Evolutionary conservation across 139 green algal species (phyloP).

Genomic region (Ostreobium quekettii): DNA sequence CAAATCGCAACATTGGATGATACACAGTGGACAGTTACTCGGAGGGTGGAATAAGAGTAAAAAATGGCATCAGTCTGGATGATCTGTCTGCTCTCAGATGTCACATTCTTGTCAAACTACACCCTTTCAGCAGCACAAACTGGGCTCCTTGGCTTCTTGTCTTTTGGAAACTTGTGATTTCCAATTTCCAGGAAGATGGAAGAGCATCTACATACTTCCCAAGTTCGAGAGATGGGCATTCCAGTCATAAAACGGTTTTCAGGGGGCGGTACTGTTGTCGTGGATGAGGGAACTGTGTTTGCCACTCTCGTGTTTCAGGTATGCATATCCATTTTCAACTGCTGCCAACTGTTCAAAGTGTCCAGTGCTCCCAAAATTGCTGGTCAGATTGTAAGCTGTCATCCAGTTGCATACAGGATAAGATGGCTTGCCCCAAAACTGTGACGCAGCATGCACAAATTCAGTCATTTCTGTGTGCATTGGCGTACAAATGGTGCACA

Average conservation of each 20-base stretch:
- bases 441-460: background rate
- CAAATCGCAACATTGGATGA: too few relatives aligned
- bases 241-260: slow-evolving; percentile 81
- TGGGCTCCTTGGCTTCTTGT: background rate
- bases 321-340: background rate
- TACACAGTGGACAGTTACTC: too few relatives aligned
- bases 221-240: slow-evolving; percentile 36
- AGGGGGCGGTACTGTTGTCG: slow-evolving; percentile 92
- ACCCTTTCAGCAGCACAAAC: too few relatives aligned
- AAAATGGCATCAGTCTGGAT: too few relatives aligned
- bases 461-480: too few relatives aligned
- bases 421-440: background rate
- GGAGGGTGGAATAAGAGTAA: too few relatives aligned
- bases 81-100: too few relatives aligned
- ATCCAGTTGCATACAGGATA: background rate
- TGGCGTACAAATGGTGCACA: too few relatives aligned
- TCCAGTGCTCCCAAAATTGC: background rate
- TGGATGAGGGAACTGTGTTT: slow-evolving; percentile 80
- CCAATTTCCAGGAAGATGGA: slow-evolving; percentile 52
- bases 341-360: background rate
- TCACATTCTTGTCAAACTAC: too few relatives aligned
- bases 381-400: background rate
- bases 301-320: slow-evolving; percentile 42
- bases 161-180: background rate
- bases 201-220: slow-evolving; percentile 57